Percentiles rank a stretch among this genome's conserved stretches.
phyloP scores from a whole-genome alignment of 805 yeast species.

The Sungouiozyma intestinalis region DNA sequence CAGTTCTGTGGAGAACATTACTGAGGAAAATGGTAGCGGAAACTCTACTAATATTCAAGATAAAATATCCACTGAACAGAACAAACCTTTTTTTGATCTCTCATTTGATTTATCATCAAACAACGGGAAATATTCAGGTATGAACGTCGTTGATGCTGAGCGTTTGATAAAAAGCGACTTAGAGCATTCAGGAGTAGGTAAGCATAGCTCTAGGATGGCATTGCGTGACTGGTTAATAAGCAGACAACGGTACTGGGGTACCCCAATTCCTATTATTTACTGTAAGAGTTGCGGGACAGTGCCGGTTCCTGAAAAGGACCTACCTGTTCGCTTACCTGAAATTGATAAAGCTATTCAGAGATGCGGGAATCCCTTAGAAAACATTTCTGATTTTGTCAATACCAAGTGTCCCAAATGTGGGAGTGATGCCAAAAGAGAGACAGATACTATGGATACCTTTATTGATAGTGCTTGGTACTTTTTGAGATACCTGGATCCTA shows the following conservation, averaged over 20 bases:
- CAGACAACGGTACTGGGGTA: conserved; percentile 96
- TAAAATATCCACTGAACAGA: no score
- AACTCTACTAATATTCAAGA: no score
- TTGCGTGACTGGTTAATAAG: conserved; percentile 91
- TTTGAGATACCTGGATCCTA: conserved; percentile 71
- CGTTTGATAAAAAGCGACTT: conserved; percentile 35
- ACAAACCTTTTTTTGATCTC: no score
- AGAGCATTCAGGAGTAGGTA: conserved; percentile 34
- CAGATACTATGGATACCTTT: conserved; percentile 98
- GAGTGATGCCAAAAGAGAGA: conserved; percentile 65
- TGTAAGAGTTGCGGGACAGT: conserved; percentile 82
- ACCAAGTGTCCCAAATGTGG: conserved; percentile 78
- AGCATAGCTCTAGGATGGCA: conserved; percentile 41
- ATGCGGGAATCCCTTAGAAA: conserved; percentile 58
- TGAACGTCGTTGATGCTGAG: conserved; percentile 42
- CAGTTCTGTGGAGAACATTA: neutral
- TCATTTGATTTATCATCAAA: conserved; percentile 7
- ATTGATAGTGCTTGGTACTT: conserved; percentile 98
- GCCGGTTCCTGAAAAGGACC: conserved; percentile 78
- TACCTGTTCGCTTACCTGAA: conserved; percentile 75
- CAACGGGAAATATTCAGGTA: conserved; percentile 42
- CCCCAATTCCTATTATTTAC: conserved; percentile 92
- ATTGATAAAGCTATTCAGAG: conserved; percentile 39
- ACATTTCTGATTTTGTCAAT: conserved; percentile 56
- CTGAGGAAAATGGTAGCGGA: no score